Evolutionary conservation across 805 yeast genomes (phyloP), one percentile per base, ranked within the genome.

Genomic region (Geotrichum ghanense): DNA sequence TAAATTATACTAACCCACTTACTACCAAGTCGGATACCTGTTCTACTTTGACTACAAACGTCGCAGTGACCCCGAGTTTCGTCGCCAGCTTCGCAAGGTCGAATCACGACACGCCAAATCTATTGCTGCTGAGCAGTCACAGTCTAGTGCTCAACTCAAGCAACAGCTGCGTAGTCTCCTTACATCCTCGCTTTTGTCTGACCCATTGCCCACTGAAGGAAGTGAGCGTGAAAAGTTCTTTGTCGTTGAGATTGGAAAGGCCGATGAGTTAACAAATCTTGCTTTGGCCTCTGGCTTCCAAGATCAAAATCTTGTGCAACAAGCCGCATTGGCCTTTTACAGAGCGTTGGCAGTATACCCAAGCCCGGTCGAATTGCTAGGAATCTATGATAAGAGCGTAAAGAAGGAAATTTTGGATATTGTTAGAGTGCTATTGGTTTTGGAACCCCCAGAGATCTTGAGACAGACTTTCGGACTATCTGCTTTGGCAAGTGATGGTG

Each of bases 301-400:
- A 51, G 82, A 80, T 53, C 74, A 76, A 55, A 86, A 83, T 64
- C 49, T 51, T 43, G 50, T 53, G 46, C 67, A 83, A 53, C 86
- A 82, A 50, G 81, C 97, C 41, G 97, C 98, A 34, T 72, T 89
- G 55, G 76, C 81, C 55, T 92, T 88, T 75, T 92, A 92, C 76
- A 84, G 86, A 66, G 97, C 97, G 12, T 73, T 92, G 61, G 77
- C 86, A 39, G 89, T 88, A 44, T 90, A 89, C 66, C 97, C 98
- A 51, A 82, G 83, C 65, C 99, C 98, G 50, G 81, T 94, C 48
- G 96, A 87, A 59, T 78, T 92, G 57, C 74, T 92, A 62, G 83
- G 82, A 45, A 80, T 90, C 58, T 90, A 86, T 69, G 96, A 90
- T 71, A 83, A 83, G 71, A 75, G 89, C 45, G 79, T 90, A 53